Evolutionary conservation across 116 monocot species (phyloP), one percentile per base, ranked within the genome.

Genomic region (Dioscorea cayenensis): DNA sequence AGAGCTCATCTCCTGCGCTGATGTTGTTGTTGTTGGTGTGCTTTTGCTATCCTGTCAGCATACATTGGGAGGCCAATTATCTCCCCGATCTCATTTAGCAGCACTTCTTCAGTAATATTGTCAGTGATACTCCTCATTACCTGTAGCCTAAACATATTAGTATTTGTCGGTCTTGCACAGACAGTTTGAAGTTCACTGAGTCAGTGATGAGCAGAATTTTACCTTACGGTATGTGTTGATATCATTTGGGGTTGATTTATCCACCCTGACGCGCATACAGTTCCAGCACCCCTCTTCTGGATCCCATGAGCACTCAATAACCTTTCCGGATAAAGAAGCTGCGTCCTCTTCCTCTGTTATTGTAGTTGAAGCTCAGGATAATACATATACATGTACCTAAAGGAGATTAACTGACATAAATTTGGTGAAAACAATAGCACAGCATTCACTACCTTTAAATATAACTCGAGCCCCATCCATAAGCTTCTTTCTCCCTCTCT

Each of bases 61-160:
- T 99, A 99, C 99, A 99, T 90, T 2, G 99, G 94, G 59, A 99
- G 94, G 64, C 82, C 72, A 11, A 89, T 74, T 29, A 94, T 99
- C 76, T 94, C 90, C 6, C 72, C 36, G 37, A 99, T 99, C 64
- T 99, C 94, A 28, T 82, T 67, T 25, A 99, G 76, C 60, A 99
- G 75, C 50, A 91, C 85, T 29, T 91, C 99, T 79, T 93, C 88
- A 0, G 99, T 94, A 23, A 99, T 99, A 59, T 99, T 90, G 66
- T 99, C 99, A 5, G 71, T 80, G 21, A 99, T 99, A 70, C 99
- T 99, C 70, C 89, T 80, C 89, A 88, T 83, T 11, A 99, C 99
- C 99, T 99, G 81, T 65, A 32, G 2, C 60, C 60, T n/a, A 52
- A 43, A 43, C 11, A 43, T 7, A 43, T 43, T 1, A 43, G 43